Evolutionary conservation across 2,329 filamentous ascomycete species (phyloP).

Genomic region (Aspergillus amoenus): DNA sequence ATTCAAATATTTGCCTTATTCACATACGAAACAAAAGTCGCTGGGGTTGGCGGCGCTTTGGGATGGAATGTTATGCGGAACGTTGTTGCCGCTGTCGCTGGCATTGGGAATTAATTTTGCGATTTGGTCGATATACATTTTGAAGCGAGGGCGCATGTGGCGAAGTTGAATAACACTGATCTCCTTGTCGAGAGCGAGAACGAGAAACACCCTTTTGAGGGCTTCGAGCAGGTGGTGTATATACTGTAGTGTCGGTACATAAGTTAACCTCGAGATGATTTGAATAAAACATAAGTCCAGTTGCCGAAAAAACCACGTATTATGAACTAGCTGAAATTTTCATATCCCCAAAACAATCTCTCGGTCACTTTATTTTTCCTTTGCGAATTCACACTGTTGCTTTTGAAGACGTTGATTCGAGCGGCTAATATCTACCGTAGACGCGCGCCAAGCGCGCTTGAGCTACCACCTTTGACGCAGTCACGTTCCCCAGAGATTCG

Average conservation of each 20-base stretch:
- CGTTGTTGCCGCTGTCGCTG: constrained; percentile 1
- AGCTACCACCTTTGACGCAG: neutral
- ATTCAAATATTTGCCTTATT: constrained; percentile 1
- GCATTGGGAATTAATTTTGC: constrained; percentile 3
- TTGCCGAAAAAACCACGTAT: neutral
- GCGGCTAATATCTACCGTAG: neutral
- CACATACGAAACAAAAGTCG: constrained; percentile 12
- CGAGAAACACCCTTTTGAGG: neutral
- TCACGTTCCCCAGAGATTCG: constrained; percentile 2
- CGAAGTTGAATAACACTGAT: constrained; percentile 21
- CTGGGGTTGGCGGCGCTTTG: constrained; percentile 10
- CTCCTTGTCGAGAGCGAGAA: neutral
- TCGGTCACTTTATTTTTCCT: neutral
- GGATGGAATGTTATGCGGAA: constrained; percentile 3
- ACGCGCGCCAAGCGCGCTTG: constrained; percentile 14
- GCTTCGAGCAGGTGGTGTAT: neutral
- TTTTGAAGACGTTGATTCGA: neutral
- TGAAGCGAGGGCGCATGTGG: constrained; percentile 30
- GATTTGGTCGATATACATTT: constrained; percentile 14
- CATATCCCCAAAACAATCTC: neutral
- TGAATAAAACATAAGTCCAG: neutral
- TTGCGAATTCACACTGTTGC: neutral
- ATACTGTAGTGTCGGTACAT: neutral
- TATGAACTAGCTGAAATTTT: neutral
- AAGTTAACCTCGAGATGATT: neutral